Evolutionary conservation across 1,139 yeast species (phyloP).

Genomic region (Magnusiomyces paraingens): DNA sequence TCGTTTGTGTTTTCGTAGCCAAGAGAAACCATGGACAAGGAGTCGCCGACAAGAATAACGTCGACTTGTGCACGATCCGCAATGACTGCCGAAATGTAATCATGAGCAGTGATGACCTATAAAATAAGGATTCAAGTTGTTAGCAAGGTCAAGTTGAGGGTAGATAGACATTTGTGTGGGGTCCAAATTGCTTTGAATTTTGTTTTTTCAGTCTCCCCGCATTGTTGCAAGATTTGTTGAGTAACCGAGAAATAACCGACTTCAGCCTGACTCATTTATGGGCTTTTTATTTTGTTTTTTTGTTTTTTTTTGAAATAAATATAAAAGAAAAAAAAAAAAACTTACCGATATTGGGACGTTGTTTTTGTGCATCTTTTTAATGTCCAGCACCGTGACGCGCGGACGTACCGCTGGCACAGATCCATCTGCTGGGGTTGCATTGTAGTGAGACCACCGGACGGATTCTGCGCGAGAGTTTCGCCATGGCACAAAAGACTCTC

Average conservation of each 20-base stretch:
- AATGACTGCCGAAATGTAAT: slow-evolving; percentile 65
- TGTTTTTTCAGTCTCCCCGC: no score
- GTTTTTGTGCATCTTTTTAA: slow-evolving; percentile 38
- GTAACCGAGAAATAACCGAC: no score
- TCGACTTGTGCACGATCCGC: slow-evolving; percentile 70
- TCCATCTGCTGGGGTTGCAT: no score
- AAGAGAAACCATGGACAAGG: slow-evolving; percentile 83
- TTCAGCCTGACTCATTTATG: no score
- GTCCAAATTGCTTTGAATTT: no score
- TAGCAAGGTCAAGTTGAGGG: no score
- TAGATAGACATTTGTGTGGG: no score
- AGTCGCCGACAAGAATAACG: slow-evolving; percentile 78
- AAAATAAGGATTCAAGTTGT: not conserved
- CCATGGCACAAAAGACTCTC: slow-evolving; percentile 9
- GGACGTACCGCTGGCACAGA: not conserved
- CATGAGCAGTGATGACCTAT: slow-evolving; percentile 67
- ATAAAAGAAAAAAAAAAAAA: not conserved
- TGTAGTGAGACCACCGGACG: slow-evolving; percentile 15
- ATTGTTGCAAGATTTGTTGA: no score
- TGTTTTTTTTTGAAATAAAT: no score
- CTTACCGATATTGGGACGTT: slow-evolving; percentile 56
- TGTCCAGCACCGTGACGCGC: slow-evolving; percentile 37
- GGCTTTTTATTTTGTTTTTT: no score
- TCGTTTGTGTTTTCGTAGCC: slow-evolving; percentile 78
- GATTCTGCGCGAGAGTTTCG: slow-evolving; percentile 22